phyloP scores from a whole-genome alignment of 768 basidiomycete species.

The Pholiota microspora region DNA sequence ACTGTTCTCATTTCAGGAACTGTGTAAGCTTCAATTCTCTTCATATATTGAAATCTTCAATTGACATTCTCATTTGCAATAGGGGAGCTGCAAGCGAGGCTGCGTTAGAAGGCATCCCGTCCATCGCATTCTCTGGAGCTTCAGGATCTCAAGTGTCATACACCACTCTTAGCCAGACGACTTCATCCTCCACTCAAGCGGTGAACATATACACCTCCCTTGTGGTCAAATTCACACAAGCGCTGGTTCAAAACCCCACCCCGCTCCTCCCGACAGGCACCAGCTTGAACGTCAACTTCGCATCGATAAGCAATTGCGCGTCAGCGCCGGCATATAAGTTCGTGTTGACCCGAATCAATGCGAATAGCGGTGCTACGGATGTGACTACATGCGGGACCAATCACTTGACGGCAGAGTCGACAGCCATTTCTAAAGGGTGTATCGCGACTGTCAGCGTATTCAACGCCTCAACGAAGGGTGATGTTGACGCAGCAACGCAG shows the following conservation, averaged over 20 bases:
- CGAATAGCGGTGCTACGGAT: conserved; percentile 31
- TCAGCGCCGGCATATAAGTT: conserved; percentile 37
- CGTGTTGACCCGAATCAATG: conserved; percentile 40
- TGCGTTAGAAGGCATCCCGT: conserved; percentile 45
- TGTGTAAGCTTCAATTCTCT: conserved; percentile 29
- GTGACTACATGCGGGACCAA: conserved; percentile 43
- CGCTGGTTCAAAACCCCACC: conserved; percentile 26
- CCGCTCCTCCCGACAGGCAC: conserved; percentile 40
- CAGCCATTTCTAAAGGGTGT: conserved; percentile 38
- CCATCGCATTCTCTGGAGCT: conserved; percentile 44
- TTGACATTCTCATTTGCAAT: background rate
- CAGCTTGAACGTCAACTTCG: conserved; percentile 52
- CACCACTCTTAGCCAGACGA: conserved; percentile 42
- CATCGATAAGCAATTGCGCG: conserved; percentile 36
- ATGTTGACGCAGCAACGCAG: conserved; percentile 42
- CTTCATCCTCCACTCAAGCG: conserved; percentile 30
- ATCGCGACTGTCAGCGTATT: conserved; percentile 47
- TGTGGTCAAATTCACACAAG: conserved; percentile 35
- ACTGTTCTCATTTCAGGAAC: conserved; percentile 37
- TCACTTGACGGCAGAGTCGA: conserved; percentile 41
- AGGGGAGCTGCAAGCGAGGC: conserved; percentile 52
- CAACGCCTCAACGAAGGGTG: conserved; percentile 39
- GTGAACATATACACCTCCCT: conserved; percentile 44
- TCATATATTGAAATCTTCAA: background rate
- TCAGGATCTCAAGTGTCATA: conserved; percentile 44